Conservation (phyloP, 805 yeast genomes). For the Cyberlindnera euphorbiiphila region DNA sequence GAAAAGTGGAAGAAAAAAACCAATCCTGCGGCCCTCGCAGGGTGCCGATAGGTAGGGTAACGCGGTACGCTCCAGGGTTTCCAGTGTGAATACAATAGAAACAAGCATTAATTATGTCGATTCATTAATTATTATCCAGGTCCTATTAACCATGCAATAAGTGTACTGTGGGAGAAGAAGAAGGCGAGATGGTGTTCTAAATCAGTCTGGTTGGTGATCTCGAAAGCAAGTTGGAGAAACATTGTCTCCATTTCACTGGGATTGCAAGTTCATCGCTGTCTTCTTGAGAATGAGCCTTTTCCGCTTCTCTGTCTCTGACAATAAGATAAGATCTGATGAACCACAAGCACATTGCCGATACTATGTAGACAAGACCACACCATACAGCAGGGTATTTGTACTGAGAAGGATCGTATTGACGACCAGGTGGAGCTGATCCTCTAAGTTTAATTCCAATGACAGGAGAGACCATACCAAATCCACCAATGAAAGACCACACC, state of each 20-base stretch:
- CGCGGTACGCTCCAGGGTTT: too few relatives aligned
- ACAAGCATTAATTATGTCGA: too few relatives aligned
- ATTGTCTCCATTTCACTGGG: constrained; percentile 9
- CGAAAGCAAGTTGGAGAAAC: constrained; percentile 10
- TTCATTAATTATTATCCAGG: too few relatives aligned
- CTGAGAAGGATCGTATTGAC: constrained; percentile 37
- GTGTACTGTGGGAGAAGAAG: too few relatives aligned
- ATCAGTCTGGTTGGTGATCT: constrained; percentile 12
- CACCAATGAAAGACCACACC: constrained; percentile 51
- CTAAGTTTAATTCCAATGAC: constrained; percentile 55
- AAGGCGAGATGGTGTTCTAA: too few relatives aligned
- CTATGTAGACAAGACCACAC: constrained; percentile 52
- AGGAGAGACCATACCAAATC: constrained; percentile 52
- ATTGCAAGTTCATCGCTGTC: constrained; percentile 29
- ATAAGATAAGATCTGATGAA: constrained; percentile 52
- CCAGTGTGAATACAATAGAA: not conserved
- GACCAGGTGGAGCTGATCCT: constrained; percentile 26
- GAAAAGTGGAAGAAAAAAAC: not conserved
- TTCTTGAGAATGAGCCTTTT: constrained; percentile 22
- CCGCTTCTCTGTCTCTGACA: constrained; percentile 41
- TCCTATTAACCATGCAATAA: too few relatives aligned
- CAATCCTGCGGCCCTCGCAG: not conserved
- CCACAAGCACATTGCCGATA: constrained; percentile 39
- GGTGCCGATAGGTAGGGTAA: constrained; percentile 1
- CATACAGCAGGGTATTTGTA: constrained; percentile 54